These are phyloP conservation scores for Tuber indicum DNA, from an alignment of 495 filamentous ascomycete species.

Conservation along the genomic window DNA sequence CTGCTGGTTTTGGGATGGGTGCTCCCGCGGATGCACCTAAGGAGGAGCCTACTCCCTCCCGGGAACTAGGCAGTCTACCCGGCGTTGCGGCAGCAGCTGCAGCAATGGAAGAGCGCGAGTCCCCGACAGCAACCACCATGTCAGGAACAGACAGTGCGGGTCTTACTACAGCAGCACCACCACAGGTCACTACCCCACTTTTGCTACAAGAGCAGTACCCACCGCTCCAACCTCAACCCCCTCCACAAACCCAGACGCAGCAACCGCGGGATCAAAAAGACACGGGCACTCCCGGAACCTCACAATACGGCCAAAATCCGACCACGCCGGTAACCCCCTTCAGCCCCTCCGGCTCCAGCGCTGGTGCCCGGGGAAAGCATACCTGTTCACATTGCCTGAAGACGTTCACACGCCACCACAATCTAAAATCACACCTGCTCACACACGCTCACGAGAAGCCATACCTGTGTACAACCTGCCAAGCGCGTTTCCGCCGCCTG, in stretches of 20 bases:
- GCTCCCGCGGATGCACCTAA: conserved; percentile 24
- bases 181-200: conserved; percentile 26
- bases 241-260: conserved; percentile 15
- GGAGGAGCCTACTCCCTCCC: conserved; percentile 27
- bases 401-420: conserved; percentile 95
- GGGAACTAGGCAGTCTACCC: conserved; percentile 27
- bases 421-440: conserved; percentile 96
- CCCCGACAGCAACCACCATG: background rate
- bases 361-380: conserved; percentile 55
- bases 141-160: conserved; percentile 21
- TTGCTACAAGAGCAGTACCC: conserved; percentile 25
- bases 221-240: conserved; percentile 32
- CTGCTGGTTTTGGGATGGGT: conserved; percentile 28
- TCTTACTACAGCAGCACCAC: conserved; percentile 19
- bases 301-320: conserved; percentile 24
- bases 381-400: conserved; percentile 94
- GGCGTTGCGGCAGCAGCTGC: conserved; percentile 39
- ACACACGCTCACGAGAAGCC: conserved; percentile 99
- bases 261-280: conserved; percentile 4
- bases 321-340: conserved; percentile 40
- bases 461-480: conserved; percentile 81
- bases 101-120: conserved; percentile 30
- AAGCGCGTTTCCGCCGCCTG: conserved; percentile 80
- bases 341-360: conserved; percentile 31
- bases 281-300: conserved; percentile 30